phyloP scores from a whole-genome alignment of 2,329 filamentous ascomycete species.

The Blastomyces parvus region DNA sequence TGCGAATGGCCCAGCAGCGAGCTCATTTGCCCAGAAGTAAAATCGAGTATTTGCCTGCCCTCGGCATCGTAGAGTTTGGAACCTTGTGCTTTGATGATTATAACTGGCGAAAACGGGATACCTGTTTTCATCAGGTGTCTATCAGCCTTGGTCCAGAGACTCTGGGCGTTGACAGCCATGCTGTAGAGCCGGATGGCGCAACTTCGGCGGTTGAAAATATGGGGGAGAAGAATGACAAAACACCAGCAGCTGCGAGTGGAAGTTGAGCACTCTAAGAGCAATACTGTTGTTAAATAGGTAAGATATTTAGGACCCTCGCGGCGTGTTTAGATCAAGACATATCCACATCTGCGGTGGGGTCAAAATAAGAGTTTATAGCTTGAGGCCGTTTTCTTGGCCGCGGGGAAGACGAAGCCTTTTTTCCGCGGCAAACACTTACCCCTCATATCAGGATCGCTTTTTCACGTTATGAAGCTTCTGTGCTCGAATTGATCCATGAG shows the following conservation, averaged over 20 bases:
- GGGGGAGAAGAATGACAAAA: background rate
- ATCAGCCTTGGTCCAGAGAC: slow-evolving; percentile 30
- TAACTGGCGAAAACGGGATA: slow-evolving; percentile 23
- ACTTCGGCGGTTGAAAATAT: background rate
- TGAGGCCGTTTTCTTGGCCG: background rate
- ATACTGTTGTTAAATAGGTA: background rate
- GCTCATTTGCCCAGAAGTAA: slow-evolving; percentile 53
- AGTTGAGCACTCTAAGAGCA: no score
- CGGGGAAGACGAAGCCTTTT: background rate
- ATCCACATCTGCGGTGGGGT: background rate
- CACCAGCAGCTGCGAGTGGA: background rate
- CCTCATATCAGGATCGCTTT: background rate
- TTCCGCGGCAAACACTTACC: background rate
- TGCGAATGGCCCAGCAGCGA: slow-evolving; percentile 51
- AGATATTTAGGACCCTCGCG: background rate
- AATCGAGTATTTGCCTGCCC: slow-evolving; percentile 45
- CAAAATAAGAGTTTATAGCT: background rate
- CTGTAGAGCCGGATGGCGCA: background rate
- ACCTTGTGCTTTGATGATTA: slow-evolving; percentile 41
- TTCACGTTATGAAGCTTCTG: background rate
- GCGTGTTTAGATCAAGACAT: background rate
- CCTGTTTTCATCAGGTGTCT: slow-evolving; percentile 38
- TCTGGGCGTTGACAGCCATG: slow-evolving; percentile 10
- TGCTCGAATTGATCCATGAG: background rate
- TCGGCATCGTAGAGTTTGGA: slow-evolving; percentile 38